Percentiles rank a stretch among this genome's conserved stretches.
Conservation (phyloP, 169 alveolate genomes). For the Plasmodium knowlesi region DNA sequence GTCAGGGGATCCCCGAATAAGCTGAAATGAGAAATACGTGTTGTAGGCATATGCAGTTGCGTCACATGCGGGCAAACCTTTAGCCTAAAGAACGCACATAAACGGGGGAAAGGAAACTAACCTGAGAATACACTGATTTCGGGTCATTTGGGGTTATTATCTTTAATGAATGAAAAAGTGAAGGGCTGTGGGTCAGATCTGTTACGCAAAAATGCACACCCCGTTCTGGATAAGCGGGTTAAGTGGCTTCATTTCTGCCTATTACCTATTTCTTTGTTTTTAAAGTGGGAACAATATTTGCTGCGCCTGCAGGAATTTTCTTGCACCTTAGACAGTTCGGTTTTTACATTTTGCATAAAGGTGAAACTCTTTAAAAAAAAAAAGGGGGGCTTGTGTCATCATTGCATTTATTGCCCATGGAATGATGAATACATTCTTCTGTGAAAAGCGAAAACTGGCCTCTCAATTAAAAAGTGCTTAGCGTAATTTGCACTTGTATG, state of each 20-base stretch:
- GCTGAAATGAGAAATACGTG: background rate
- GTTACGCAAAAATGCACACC: background rate
- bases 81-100: background rate
- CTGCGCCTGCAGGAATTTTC: background rate
- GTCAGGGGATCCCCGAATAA: background rate
- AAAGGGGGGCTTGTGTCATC: background rate
- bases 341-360: background rate
- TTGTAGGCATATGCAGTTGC: background rate
- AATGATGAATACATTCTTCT: background rate
- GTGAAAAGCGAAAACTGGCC: background rate
- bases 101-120: background rate
- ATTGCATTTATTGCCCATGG: background rate
- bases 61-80: background rate
- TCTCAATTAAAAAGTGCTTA: background rate
- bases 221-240: background rate
- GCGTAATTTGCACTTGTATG: background rate
- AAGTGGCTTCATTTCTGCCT: background rate
- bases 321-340: background rate
- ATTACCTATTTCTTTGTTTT: background rate
- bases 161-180: background rate
- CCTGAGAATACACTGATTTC: background rate
- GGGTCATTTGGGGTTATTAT: background rate
- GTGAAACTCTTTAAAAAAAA: background rate
- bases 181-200: background rate
- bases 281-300: background rate